These are phyloP conservation scores for Luvunga scandens DNA, from an alignment of 345 rosid genomes.

Conservation along the genomic window DNA sequence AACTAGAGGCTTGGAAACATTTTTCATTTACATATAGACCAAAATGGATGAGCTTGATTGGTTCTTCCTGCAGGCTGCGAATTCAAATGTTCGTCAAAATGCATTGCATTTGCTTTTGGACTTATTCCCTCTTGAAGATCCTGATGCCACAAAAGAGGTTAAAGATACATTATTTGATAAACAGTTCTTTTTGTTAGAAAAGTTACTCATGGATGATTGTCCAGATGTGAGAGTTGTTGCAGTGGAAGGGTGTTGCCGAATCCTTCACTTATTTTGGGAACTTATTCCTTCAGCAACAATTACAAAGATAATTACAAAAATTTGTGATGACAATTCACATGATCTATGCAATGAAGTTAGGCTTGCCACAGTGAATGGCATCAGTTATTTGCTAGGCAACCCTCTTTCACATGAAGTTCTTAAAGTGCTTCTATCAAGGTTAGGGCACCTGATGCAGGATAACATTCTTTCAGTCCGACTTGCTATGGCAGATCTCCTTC, in stretches of 20 bases:
- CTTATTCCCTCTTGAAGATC: slow-evolving; percentile 90
- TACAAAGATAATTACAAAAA: slow-evolving; percentile 63
- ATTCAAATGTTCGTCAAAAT: slow-evolving; percentile 89
- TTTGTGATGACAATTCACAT: slow-evolving; percentile 66
- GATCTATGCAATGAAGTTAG: slow-evolving; percentile 80
- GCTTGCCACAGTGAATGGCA: slow-evolving; percentile 77
- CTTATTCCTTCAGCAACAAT: slow-evolving; percentile 76
- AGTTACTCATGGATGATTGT: slow-evolving; percentile 73
- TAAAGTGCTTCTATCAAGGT: slow-evolving; percentile 79
- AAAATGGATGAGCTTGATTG: not conserved
- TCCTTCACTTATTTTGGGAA: slow-evolving; percentile 93
- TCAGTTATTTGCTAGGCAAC: slow-evolving; percentile 81
- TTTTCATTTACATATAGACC: no score
- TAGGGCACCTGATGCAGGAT: slow-evolving; percentile 72
- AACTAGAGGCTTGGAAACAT: not conserved
- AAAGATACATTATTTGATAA: slow-evolving; percentile 78
- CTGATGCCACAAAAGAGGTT: slow-evolving; percentile 81
- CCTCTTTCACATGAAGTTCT: slow-evolving; percentile 88
- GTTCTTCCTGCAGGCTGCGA: slow-evolving; percentile 75
- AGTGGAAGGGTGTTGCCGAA: slow-evolving; percentile 90
- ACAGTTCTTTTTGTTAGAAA: slow-evolving; percentile 86
- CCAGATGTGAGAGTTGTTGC: slow-evolving; percentile 89
- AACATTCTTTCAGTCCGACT: slow-evolving; percentile 51
- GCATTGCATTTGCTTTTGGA: slow-evolving; percentile 87
- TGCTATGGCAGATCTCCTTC: slow-evolving; percentile 78